These are phyloP conservation scores for Plenodomus biglobosus DNA, from an alignment of 2,329 filamentous ascomycete genomes.

Conservation along the genomic window DNA sequence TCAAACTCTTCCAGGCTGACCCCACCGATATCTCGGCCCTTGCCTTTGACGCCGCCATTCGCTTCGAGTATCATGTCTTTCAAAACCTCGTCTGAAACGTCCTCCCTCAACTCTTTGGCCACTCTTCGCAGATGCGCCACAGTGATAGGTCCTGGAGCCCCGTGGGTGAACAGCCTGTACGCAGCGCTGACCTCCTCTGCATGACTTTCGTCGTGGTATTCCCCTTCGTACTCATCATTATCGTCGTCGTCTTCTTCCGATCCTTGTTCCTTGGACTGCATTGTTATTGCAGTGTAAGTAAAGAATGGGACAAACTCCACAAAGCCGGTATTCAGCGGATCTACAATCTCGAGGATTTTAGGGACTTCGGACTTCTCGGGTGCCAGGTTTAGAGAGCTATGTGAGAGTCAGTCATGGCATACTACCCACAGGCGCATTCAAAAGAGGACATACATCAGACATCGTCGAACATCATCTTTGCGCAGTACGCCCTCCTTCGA, in stretches of 20 bases:
- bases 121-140: conserved; percentile 76
- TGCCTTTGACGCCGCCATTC: conserved; percentile 67
- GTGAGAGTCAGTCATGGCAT: conserved; percentile 3
- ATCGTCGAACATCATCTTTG: conserved; percentile 50
- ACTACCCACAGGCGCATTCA: conserved; percentile 1
- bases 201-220: conserved; percentile 25
- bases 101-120: conserved; percentile 79
- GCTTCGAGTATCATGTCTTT: conserved; percentile 95
- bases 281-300: conserved; percentile 82
- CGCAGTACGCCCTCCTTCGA: conserved; percentile 60
- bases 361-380: conserved; percentile 67
- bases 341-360: conserved; percentile 77
- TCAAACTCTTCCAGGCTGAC: conserved; percentile 82
- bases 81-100: conserved; percentile 77
- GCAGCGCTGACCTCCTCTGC: conserved; percentile 77
- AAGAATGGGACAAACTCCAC: conserved; percentile 81
- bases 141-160: conserved; percentile 67
- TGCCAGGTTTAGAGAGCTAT: conserved; percentile 77
- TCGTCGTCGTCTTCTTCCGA: conserved; percentile 47
- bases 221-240: conserved; percentile 24
- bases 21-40: conserved; percentile 62
- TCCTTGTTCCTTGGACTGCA: conserved; percentile 54
- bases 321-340: conserved; percentile 77
- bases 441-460: conserved; percentile 51
- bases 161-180: conserved; percentile 74